Evolutionary conservation across 352 stramenopile genomes (phyloP).

Genomic region (Elongisporangium anandrum): DNA sequence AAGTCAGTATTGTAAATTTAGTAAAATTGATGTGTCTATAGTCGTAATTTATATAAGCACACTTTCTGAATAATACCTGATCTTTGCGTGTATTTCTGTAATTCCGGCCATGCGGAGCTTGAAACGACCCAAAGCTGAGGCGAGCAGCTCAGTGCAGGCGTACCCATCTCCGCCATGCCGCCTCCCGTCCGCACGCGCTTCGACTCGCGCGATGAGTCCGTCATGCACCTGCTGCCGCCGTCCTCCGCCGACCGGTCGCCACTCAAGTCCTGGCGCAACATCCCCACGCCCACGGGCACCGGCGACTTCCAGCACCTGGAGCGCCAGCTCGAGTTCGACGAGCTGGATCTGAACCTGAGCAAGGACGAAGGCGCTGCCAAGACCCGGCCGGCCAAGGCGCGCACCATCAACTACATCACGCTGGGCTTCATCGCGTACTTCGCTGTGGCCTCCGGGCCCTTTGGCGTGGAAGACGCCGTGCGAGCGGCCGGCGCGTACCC

Average conservation of each 20-base stretch:
- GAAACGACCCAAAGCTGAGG: neutral
- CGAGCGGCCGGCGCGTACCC: slow-evolving; percentile 63
- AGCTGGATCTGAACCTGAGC: slow-evolving; percentile 19
- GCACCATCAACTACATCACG: slow-evolving; percentile 80
- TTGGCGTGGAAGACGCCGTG: slow-evolving; percentile 78
- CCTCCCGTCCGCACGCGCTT: slow-evolving; percentile 51
- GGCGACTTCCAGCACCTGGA: slow-evolving; percentile 34
- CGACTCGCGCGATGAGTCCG: slow-evolving; percentile 50
- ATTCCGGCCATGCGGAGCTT: neutral
- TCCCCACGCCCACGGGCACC: slow-evolving; percentile 44
- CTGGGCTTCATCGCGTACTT: slow-evolving; percentile 86
- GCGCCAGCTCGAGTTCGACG: slow-evolving; percentile 39
- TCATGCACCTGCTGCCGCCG: slow-evolving; percentile 60
- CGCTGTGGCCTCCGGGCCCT: slow-evolving; percentile 69
- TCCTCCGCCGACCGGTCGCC: slow-evolving; percentile 71
- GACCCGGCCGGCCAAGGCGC: slow-evolving; percentile 29
- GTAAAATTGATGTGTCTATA: neutral
- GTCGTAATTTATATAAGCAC: neutral
- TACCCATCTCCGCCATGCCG: slow-evolving; percentile 9
- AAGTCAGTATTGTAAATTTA: slow-evolving; percentile 1
- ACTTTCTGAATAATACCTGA: neutral
- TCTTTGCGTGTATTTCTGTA: neutral
- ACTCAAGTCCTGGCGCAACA: slow-evolving; percentile 71
- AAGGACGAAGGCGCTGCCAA: slow-evolving; percentile 12
- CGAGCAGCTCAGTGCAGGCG: neutral